Percentiles rank a stretch among this genome's conserved stretches.
phyloP scores from a whole-genome alignment of 2,329 filamentous ascomycete genomes.

The Exophiala aquamarina region DNA sequence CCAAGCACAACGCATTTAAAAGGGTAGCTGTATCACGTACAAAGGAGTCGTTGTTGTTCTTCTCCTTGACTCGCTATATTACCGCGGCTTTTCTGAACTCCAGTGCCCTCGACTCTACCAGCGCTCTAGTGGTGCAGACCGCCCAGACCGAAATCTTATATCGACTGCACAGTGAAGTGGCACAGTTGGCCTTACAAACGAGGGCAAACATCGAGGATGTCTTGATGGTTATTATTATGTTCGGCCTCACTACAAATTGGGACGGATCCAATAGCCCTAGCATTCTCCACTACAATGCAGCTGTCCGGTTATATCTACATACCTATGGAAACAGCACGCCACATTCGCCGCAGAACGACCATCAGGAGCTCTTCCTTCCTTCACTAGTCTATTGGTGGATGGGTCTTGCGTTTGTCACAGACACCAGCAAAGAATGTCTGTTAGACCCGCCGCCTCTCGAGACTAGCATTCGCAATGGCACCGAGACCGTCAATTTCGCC shows the following conservation, averaged over 20 bases:
- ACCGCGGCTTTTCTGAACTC: conserved; percentile 7
- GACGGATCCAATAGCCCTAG: conserved; percentile 6
- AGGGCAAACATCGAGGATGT: neutral
- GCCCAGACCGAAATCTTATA: conserved; percentile 10
- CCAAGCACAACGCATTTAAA: neutral
- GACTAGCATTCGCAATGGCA: neutral
- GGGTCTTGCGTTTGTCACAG: conserved; percentile 6
- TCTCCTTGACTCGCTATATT: conserved; percentile 9
- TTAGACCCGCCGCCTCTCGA: neutral
- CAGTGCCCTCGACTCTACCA: neutral
- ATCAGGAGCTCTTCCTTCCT: conserved; percentile 2
- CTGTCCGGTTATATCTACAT: conserved; percentile 1
- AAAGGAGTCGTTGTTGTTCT: conserved; percentile 8
- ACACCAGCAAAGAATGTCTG: neutral
- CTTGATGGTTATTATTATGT: conserved; percentile 7
- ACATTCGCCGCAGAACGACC: neutral
- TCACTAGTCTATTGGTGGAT: conserved; percentile 9
- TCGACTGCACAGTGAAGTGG: conserved; percentile 5
- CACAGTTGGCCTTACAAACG: neutral
- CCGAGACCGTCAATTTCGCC: neutral
- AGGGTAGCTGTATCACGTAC: neutral
- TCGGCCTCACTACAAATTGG: conserved; percentile 7
- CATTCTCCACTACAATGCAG: conserved; percentile 7
- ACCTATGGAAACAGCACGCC: neutral
- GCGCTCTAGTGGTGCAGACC: neutral